Evolutionary conservation across 495 filamentous ascomycete genomes (phyloP).

Genomic region (Daldinia decipiens): DNA sequence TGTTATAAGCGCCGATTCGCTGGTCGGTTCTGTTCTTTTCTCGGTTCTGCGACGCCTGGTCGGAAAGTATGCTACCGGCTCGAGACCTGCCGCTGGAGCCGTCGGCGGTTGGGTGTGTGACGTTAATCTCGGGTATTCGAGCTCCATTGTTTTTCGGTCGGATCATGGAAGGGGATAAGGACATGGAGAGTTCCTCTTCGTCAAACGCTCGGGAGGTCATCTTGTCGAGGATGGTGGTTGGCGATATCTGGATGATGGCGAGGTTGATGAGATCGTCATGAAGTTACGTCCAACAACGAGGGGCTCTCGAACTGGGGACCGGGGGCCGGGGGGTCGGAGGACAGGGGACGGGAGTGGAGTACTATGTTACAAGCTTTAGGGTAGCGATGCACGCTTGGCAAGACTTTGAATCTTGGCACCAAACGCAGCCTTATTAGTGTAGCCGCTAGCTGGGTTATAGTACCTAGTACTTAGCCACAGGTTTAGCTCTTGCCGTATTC

Average conservation of each 20-base stretch:
- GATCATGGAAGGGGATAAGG: conserved; percentile 73
- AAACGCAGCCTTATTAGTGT: conserved; percentile 16
- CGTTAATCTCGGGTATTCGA: conserved; percentile 46
- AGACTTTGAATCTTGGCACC: conserved; percentile 25
- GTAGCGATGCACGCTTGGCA: conserved; percentile 26
- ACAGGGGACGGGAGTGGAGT: conserved; percentile 22
- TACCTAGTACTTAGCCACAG: neutral
- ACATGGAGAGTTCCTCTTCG: conserved; percentile 93
- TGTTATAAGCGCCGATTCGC: conserved; percentile 88
- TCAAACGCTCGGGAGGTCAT: conserved; percentile 72
- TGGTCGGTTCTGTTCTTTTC: conserved; percentile 70
- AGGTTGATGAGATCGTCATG: conserved; percentile 43
- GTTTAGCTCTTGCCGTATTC: neutral
- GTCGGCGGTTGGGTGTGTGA: conserved; percentile 51
- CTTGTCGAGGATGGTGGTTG: conserved; percentile 32
- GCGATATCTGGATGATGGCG: conserved; percentile 31
- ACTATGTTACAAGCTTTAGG: conserved; percentile 3
- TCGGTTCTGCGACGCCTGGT: conserved; percentile 48
- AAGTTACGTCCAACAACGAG: conserved; percentile 41
- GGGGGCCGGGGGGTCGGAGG: conserved; percentile 27
- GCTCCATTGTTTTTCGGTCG: conserved; percentile 58
- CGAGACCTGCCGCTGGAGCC: conserved; percentile 51
- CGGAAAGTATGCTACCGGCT: conserved; percentile 47
- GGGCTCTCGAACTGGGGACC: conserved; percentile 32
- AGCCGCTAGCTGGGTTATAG: conserved; percentile 11